A percentile compares a stretch with the other conserved stretches of the same genome.
phyloP scores from a whole-genome alignment of 1,284 basidiomycete species.

The Tranzscheliella williamsii region DNA sequence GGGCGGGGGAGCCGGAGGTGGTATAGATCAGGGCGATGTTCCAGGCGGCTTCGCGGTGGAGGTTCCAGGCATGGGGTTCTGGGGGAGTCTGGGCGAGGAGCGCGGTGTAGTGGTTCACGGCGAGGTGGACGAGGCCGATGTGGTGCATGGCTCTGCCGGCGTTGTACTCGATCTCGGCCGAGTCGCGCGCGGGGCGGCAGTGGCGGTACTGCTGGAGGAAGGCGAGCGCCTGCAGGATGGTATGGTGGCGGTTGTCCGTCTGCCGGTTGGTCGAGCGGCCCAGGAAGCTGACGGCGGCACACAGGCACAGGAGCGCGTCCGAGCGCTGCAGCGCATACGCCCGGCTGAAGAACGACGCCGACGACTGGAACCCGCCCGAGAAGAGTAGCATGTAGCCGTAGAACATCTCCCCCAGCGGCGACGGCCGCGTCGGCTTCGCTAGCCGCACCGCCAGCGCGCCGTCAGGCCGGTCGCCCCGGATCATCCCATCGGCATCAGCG shows the following conservation, averaged over 20 bases:
- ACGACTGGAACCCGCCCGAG: constrained; percentile 84
- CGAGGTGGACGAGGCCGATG: constrained; percentile 63
- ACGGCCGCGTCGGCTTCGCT: constrained; percentile 33
- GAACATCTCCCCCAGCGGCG: constrained; percentile 73
- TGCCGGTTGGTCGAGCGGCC: constrained; percentile 90
- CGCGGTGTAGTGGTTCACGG: constrained; percentile 44
- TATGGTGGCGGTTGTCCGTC: constrained; percentile 87
- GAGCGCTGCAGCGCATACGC: constrained; percentile 81
- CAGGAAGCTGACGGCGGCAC: constrained; percentile 78
- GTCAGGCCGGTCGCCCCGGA: constrained; percentile 21
- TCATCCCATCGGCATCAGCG: too few relatives aligned
- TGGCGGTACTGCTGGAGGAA: constrained; percentile 34
- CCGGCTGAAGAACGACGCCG: constrained; percentile 82
- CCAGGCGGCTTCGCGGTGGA: constrained; percentile 52
- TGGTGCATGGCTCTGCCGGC: constrained; percentile 88
- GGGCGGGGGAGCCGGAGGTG: constrained; percentile 23
- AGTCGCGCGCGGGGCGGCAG: constrained; percentile 46
- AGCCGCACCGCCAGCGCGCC: constrained; percentile 9
- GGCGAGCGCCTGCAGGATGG: constrained; percentile 37
- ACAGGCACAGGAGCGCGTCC: constrained; percentile 82
- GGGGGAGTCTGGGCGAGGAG: constrained; percentile 16
- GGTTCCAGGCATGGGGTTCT: constrained; percentile 1
- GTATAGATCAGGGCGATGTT: constrained; percentile 52
- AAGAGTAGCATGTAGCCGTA: constrained; percentile 85
- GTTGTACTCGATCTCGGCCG: constrained; percentile 80